phyloP scores from a whole-genome alignment of 2,329 filamentous ascomycete genomes.

The Verticillium zaregamsianum region DNA sequence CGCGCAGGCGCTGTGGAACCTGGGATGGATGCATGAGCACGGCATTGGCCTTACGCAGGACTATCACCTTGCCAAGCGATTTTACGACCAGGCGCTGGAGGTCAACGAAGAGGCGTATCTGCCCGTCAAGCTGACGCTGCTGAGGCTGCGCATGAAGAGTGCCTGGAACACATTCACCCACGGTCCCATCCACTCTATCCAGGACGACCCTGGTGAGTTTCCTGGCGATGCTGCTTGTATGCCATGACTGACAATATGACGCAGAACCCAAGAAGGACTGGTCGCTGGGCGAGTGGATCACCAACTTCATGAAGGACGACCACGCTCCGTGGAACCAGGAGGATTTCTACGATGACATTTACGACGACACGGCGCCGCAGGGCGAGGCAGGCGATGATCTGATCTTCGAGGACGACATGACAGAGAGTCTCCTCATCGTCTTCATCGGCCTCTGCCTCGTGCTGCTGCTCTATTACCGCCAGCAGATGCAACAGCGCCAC shows the following conservation, averaged over 20 bases:
- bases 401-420: constrained; percentile 55
- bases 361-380: constrained; percentile 53
- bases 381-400: constrained; percentile 36
- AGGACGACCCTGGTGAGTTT: constrained; percentile 77
- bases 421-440: constrained; percentile 84
- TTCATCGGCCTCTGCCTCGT: constrained; percentile 70
- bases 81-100: constrained; percentile 88
- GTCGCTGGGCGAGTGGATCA: constrained; percentile 81
- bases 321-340: constrained; percentile 50
- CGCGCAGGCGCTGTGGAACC: constrained; percentile 92
- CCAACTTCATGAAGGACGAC: constrained; percentile 74
- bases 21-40: constrained; percentile 99
- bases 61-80: constrained; percentile 93
- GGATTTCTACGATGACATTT: constrained; percentile 48
- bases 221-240: neutral
- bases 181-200: constrained; percentile 88
- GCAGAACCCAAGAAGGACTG: constrained; percentile 67
- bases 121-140: constrained; percentile 80
- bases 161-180: constrained; percentile 93
- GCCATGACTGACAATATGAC: neutral
- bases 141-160: constrained; percentile 79
- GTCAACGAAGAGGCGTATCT: constrained; percentile 93
- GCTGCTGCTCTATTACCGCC: constrained; percentile 76
- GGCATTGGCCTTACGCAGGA: constrained; percentile 90
- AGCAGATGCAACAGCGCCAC: constrained; percentile 61